These are phyloP conservation scores for Pedinophyceae sp. DNA, from an alignment of 139 green algal genomes.

Conservation along the genomic window DNA sequence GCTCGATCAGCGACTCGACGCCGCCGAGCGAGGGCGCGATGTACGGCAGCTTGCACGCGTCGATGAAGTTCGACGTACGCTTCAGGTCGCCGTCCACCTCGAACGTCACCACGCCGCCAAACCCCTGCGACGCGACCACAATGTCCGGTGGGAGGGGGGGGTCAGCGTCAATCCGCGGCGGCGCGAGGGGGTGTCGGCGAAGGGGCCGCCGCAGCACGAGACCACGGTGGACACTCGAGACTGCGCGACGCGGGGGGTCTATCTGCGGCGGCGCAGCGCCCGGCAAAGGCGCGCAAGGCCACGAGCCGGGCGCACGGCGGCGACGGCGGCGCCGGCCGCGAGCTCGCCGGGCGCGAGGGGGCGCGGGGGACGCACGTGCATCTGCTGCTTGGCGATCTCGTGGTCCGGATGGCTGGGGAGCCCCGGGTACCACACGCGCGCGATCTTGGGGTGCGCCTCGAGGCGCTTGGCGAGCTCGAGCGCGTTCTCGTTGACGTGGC, in stretches of 20 bases:
- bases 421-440: conserved; percentile 59
- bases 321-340: too few relatives aligned
- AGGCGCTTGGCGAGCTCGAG: conserved; percentile 54
- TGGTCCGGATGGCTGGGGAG: conserved; percentile 84
- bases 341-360: too few relatives aligned
- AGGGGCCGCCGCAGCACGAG: too few relatives aligned
- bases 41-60: conserved; percentile 81
- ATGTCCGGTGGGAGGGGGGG: too few relatives aligned
- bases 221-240: too few relatives aligned
- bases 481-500: conserved; percentile 50
- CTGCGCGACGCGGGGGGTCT: too few relatives aligned
- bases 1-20: conserved; percentile 95
- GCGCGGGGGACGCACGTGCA: too few relatives aligned
- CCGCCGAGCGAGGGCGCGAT: conserved; percentile 94
- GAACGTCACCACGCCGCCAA: conserved; percentile 88
- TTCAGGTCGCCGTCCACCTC: conserved; percentile 75
- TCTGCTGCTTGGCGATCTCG: conserved; percentile 70
- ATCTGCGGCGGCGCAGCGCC: too few relatives aligned
- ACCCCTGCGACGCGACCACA: conserved; percentile 61
- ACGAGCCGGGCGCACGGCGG: too few relatives aligned
- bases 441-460: conserved; percentile 73
- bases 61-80: conserved; percentile 80
- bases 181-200: too few relatives aligned
- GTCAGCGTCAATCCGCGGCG: too few relatives aligned
- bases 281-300: too few relatives aligned